Base-by-base conservation (phyloP, 805 yeast genomes). In the Barnettozyma pratensis region DNA sequence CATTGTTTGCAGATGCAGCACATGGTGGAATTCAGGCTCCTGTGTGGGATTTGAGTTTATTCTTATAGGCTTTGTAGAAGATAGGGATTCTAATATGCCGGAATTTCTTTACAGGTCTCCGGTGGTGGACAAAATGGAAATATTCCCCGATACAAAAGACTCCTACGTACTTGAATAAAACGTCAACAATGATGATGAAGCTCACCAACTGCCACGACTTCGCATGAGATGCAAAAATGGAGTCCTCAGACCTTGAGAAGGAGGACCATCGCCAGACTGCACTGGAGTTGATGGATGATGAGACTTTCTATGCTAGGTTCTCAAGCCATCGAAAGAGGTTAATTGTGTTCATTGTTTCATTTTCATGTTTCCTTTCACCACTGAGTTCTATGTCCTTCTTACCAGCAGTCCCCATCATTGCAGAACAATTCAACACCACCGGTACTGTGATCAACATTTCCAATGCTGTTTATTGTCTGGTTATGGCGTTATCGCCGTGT, bases 401-500 rank as follows among this genome's bases (percentile, higher is more conserved):
- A 28, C 83, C 83, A 6, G 80, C 81, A 2, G 73, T 77, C 11
- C 68, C 77, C 1, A 72, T 68, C 46, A 72, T 78, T 42, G 78
- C 83, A 1, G 52, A 54, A 4, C 54, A 59, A n/a, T 74, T 76
- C 57, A 50, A 72, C 47, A 76, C 81, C 11, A 70, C 78, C 1
- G 71, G 72, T 9, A 69, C 68, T 26, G 58, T 75, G 7, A 71
- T 78, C 51, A 76, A 73, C 47, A 62, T 74, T 7, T 68, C 81
- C 5, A 75, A 74, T 54, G 80, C 81, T 2, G 64, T 74, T 14
- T 76, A 74, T 56, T 73, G 74, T 59, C 53, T 76, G 3, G 68
- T 73, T 54, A 79, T 79, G 81, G 76, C 80, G 5, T 41, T 74
- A 1, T 73, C 82, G 2, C 82, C 83, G 2, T 70, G 79, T 51